A percentile compares a stretch with the other conserved stretches of the same genome.
These are phyloP conservation scores for Lentinula aciculospora DNA, from an alignment of 768 basidiomycete genomes.

Conservation along the genomic window DNA sequence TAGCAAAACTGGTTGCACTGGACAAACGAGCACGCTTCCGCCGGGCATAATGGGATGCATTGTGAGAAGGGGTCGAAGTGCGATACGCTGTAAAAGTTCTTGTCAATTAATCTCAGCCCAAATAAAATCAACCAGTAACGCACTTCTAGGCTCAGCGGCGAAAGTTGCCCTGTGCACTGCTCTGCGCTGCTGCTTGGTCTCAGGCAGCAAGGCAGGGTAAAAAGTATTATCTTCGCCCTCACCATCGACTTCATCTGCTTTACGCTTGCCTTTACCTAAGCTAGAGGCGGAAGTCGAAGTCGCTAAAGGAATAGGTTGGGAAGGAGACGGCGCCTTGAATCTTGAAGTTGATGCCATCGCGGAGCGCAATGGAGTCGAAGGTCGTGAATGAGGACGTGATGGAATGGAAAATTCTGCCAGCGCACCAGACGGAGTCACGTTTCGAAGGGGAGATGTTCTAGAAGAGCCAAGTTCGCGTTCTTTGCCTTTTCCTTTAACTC, in stretches of 20 bases:
- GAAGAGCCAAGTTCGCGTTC: not conserved
- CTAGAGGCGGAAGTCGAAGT: not conserved
- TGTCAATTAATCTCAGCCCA: not conserved
- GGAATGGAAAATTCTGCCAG: not conserved
- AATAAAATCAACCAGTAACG: not conserved
- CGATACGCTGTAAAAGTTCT: not conserved
- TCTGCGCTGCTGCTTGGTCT: not conserved
- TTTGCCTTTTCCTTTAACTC: not conserved
- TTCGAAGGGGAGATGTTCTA: not conserved
- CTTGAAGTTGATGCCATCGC: slow-evolving; percentile 1
- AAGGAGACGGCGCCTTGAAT: not conserved
- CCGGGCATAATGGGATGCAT: not conserved
- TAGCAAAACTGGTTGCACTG: not conserved
- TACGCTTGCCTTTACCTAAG: not conserved
- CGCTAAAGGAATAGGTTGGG: not conserved
- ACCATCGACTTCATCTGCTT: slow-evolving; percentile 4
- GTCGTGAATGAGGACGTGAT: not conserved
- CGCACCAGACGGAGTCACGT: not conserved
- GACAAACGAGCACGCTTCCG: slow-evolving; percentile 3
- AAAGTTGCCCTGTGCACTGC: not conserved
- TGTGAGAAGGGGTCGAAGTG: slow-evolving; percentile 1
- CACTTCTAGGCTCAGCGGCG: slow-evolving; percentile 3
- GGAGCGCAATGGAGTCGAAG: not conserved
- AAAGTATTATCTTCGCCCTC: not conserved
- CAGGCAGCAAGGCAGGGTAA: not conserved